Base-by-base conservation (phyloP, 2,329 filamentous ascomycete genomes). In the Tolypocladium pustulatum region DNA sequence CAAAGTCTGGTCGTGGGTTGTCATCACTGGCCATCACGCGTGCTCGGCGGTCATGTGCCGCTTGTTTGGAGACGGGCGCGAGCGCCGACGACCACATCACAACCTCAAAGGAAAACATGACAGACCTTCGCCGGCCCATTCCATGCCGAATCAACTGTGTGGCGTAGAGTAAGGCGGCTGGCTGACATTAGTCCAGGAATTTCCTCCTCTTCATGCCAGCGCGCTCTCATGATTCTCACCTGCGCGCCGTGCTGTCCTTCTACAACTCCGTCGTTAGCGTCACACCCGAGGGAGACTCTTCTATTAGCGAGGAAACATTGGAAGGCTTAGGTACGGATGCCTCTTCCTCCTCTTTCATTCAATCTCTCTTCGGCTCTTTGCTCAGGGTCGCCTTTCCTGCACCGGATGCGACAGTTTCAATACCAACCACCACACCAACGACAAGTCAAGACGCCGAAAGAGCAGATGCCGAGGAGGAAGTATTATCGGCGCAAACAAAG, bases 201-300 rank as follows among this genome's bases (percentile, higher is more conserved):
- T 99, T 97, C 73, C 81, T 97, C 32, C 84, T 97, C 52, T 97
- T 97, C 74, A 88, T 97, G 76, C 85, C 85, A 25, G 77, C 77
- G 60, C 69, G 76, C 61, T 81, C 86, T 63, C 78, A 85, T 64
- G 81, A 82, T 59, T 85, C 88, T 30, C 87, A 88, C 63, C 81
- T 99, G 52, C 85, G 87, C 69, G 86, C 90, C 57, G 89, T 97
- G 58, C 79, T 97, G 66, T 92, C 90, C 56, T 97, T 95, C 75
- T 99, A 96, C 74, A 87, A 89, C 60, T 88, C 91, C 55, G 90
- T 93, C 65, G 86, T 95, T 70, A 91, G 89, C 73, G 81, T 99
- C 71, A 96, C 90, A 68, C 81, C 91, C 61, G 94, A 99, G 80
- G 94, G 94, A 73, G 94, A 97, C 77, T 94, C 94, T 65, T 82